Percentiles rank a stretch among this genome's conserved stretches.
Evolutionary conservation across 768 basidiomycete species (phyloP).

Genomic region (Tylopilus sp.): DNA sequence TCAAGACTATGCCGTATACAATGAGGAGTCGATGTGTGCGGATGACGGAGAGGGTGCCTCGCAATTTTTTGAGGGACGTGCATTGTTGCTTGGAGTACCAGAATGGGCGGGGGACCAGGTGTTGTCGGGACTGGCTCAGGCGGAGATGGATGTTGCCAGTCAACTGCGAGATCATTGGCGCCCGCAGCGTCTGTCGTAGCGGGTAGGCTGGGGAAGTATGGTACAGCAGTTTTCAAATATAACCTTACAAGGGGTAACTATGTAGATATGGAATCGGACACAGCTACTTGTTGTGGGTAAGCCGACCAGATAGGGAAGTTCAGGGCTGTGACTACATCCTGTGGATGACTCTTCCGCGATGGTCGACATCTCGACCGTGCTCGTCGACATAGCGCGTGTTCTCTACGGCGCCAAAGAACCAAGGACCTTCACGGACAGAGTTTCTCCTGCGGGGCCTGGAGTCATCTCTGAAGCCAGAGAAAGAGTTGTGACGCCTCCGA

Average conservation of each 20-base stretch:
- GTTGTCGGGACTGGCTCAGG: slow-evolving; percentile 36
- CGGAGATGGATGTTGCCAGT: slow-evolving; percentile 61
- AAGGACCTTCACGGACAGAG: slow-evolving; percentile 19
- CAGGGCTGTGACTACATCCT: slow-evolving; percentile 17
- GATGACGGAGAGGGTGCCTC: slow-evolving; percentile 5
- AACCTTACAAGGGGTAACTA: neutral
- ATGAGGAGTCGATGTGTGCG: neutral
- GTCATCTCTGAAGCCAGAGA: slow-evolving; percentile 21
- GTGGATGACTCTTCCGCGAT: slow-evolving; percentile 22
- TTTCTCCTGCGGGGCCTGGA: slow-evolving; percentile 13
- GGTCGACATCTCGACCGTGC: slow-evolving; percentile 28
- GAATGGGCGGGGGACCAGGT: slow-evolving; percentile 6
- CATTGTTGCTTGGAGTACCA: slow-evolving; percentile 42
- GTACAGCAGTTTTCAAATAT: neutral
- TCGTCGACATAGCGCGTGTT: slow-evolving; percentile 18
- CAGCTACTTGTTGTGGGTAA: slow-evolving; percentile 22
- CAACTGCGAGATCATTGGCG: slow-evolving; percentile 61
- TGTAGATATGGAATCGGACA: slow-evolving; percentile 1
- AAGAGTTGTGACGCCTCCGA: slow-evolving; percentile 27
- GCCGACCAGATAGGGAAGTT: neutral
- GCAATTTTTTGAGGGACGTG: slow-evolving; percentile 51
- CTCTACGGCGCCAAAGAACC: slow-evolving; percentile 20
- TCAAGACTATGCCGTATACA: neutral
- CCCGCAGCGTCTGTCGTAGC: slow-evolving; percentile 48
- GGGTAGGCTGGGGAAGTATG: neutral